Evolutionary conservation across 306 rosid genomes (phyloP).

Genomic region (Ceratonia siliqua): DNA sequence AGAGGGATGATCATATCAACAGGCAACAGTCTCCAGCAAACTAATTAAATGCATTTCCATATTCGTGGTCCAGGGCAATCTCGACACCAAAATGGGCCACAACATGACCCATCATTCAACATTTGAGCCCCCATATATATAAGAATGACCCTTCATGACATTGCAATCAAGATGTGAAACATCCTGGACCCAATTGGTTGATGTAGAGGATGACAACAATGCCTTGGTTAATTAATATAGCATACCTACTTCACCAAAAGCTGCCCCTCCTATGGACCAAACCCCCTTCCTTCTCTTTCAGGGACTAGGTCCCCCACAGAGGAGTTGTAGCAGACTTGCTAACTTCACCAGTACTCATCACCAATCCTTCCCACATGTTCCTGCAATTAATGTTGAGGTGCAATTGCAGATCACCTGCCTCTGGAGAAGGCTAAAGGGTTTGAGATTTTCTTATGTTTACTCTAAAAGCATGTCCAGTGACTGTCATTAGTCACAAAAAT

Average conservation of each 20-base stretch:
- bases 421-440: background rate
- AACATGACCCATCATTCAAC: conserved; percentile 36
- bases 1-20: background rate
- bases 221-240: conserved; percentile 27
- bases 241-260: conserved; percentile 18
- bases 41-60: background rate
- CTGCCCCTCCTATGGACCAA: background rate
- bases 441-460: background rate
- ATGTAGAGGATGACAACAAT: conserved; percentile 12
- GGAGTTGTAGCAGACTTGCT: background rate
- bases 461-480: no score
- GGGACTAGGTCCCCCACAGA: conserved; percentile 20
- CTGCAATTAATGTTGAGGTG: conserved; percentile 7
- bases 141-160: conserved; percentile 29
- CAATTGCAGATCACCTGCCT: background rate
- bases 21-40: background rate
- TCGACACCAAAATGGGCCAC: conserved; percentile 37
- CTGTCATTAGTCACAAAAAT: no score
- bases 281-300: background rate
- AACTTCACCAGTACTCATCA: background rate
- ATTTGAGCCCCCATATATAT: conserved; percentile 45
- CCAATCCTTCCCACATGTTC: background rate
- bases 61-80: conserved; percentile 43
- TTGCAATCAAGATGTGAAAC: conserved; percentile 39
- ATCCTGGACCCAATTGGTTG: conserved; percentile 43